These are phyloP conservation scores for Cryptosporidium meleagridis DNA, from an alignment of 169 alveolate species.

Conservation along the genomic window DNA sequence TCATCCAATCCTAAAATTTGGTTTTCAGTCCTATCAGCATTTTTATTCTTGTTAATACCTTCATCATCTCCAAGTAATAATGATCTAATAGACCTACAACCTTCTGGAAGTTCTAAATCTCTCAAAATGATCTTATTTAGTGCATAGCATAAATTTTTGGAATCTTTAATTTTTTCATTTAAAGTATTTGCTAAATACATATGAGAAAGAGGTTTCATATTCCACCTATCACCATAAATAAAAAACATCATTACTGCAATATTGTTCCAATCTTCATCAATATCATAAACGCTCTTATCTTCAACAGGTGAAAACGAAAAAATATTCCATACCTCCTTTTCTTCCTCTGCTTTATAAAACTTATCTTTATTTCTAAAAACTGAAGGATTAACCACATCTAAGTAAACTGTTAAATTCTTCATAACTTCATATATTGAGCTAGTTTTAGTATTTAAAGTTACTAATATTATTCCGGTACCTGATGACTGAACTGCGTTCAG, in stretches of 20 bases:
- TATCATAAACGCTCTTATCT: slow-evolving; percentile 19
- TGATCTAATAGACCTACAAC: slow-evolving; percentile 39
- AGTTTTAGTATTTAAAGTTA: slow-evolving; percentile 18
- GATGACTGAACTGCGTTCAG: slow-evolving; percentile 45
- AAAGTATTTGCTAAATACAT: slow-evolving; percentile 5
- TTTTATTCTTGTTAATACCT: background rate
- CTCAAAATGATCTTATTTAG: slow-evolving; percentile 36
- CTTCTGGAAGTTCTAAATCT: slow-evolving; percentile 34
- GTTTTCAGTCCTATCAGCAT: background rate
- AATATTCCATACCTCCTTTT: slow-evolving; percentile 54
- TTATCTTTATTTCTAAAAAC: slow-evolving; percentile 16
- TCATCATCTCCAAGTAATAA: slow-evolving; percentile 9
- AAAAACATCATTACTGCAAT: slow-evolving; percentile 52
- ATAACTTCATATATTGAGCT: slow-evolving; percentile 31
- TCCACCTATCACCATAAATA: slow-evolving; percentile 68
- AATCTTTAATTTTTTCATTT: slow-evolving; percentile 31
- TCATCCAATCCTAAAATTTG: background rate
- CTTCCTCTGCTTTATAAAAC: background rate
- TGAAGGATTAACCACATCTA: slow-evolving; percentile 60
- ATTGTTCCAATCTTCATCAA: slow-evolving; percentile 65
- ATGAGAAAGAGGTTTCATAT: slow-evolving; percentile 42
- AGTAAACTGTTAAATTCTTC: slow-evolving; percentile 26
- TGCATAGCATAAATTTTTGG: slow-evolving; percentile 44
- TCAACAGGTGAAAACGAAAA: slow-evolving; percentile 41
- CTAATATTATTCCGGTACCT: slow-evolving; percentile 52